A percentile compares a stretch with the other conserved stretches of the same genome.
Evolutionary conservation across 768 basidiomycete genomes (phyloP).

Genomic region (Grammothele lineata): DNA sequence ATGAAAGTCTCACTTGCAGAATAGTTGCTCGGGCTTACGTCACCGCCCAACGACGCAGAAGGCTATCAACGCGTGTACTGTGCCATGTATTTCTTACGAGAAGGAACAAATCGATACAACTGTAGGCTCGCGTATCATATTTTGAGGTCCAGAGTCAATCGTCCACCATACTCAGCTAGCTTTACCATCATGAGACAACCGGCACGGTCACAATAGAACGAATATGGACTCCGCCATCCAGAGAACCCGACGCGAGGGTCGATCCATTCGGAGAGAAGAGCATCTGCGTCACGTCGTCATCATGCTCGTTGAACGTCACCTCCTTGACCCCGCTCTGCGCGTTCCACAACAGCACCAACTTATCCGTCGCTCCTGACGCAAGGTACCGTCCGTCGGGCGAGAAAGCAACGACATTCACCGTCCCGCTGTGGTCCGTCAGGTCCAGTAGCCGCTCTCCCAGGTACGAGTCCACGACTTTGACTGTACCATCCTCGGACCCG

Average conservation of each 20-base stretch:
- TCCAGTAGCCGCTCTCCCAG: background rate
- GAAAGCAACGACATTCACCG: background rate
- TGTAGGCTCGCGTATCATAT: too few relatives aligned
- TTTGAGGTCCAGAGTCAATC: too few relatives aligned
- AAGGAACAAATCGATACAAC: too few relatives aligned
- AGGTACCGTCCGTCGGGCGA: slow-evolving; percentile 10
- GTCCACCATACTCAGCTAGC: too few relatives aligned
- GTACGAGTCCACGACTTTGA: slow-evolving; percentile 1
- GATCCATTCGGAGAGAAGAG: slow-evolving; percentile 7
- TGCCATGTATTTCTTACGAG: too few relatives aligned
- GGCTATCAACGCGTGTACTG: too few relatives aligned
- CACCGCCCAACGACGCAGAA: too few relatives aligned
- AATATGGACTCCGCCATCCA: slow-evolving; percentile 35
- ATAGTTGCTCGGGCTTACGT: too few relatives aligned
- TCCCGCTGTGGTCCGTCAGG: background rate
- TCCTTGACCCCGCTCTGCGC: background rate
- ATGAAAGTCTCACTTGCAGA: background rate
- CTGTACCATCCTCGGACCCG: slow-evolving; percentile 11
- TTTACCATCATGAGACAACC: too few relatives aligned
- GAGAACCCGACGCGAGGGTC: slow-evolving; percentile 38
- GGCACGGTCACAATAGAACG: too few relatives aligned
- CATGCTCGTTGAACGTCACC: background rate
- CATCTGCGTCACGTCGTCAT: background rate
- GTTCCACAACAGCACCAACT: background rate
- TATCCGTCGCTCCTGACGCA: background rate